Percentiles rank a stretch among this genome's conserved stretches.
These are phyloP conservation scores for Jatropha multifida DNA, from an alignment of 441 rosid genomes.

Conservation along the genomic window DNA sequence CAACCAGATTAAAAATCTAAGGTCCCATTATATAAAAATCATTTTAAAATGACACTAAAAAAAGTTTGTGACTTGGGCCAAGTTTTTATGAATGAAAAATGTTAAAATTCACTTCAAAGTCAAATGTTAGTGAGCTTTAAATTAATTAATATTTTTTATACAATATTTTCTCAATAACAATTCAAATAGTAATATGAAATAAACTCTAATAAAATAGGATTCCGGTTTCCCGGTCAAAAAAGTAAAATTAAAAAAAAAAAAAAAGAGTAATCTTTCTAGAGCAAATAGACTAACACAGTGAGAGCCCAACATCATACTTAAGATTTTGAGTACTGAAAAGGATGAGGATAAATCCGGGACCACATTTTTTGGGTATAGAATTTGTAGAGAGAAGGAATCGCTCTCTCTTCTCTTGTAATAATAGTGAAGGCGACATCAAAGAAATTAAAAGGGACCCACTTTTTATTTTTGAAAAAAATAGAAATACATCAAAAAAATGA, in stretches of 20 bases:
- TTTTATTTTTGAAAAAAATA: not conserved
- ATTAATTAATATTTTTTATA: too few species aligned
- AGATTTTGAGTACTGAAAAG: constrained; percentile 15
- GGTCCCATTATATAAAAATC: too few species aligned
- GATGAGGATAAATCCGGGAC: constrained; percentile 9
- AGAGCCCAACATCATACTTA: constrained; percentile 29
- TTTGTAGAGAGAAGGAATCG: not conserved
- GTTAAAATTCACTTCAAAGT: too few species aligned
- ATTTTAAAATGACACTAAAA: too few species aligned
- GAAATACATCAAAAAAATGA: not conserved
- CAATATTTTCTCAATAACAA: too few species aligned
- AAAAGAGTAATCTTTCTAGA: not conserved
- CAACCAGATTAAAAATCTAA: too few species aligned
- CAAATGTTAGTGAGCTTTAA: too few species aligned
- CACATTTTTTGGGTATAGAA: constrained; percentile 8
- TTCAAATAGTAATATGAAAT: too few species aligned
- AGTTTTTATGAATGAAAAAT: too few species aligned
- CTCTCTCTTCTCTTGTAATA: constrained; percentile 7
- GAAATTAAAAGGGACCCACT: constrained; percentile 25
- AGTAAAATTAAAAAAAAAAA: not conserved
- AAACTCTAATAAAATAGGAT: too few species aligned
- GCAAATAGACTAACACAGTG: not conserved
- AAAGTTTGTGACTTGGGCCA: too few species aligned
- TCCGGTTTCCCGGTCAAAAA: not conserved
- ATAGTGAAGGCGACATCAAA: constrained; percentile 26